These are phyloP conservation scores for Mortierella sp. DNA, from an alignment of 371 early-diverging fungal species.

Conservation along the genomic window DNA sequence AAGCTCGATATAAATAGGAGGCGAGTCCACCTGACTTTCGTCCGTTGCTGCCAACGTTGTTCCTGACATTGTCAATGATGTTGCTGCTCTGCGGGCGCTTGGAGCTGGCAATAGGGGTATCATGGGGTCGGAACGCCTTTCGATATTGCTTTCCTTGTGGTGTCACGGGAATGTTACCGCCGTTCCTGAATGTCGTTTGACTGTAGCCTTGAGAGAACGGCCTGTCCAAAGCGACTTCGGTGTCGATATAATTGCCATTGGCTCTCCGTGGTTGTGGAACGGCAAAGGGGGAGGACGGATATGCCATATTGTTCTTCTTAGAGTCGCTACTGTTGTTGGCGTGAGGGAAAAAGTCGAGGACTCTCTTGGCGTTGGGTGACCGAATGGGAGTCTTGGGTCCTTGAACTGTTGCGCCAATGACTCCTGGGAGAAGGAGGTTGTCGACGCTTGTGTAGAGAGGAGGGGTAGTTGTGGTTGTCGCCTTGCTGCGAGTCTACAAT, in stretches of 20 bases:
- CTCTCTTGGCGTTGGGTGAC: constrained; percentile 16
- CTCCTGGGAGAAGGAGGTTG: constrained; percentile 42
- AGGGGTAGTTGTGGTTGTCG: constrained; percentile 3
- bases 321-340: not conserved
- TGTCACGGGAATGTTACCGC: not conserved
- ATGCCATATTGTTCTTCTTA: not conserved
- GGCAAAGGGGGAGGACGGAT: not conserved
- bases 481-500: constrained; percentile 16
- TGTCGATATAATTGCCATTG: constrained; percentile 29
- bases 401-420: constrained; percentile 47
- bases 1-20: constrained; percentile 20
- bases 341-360: not conserved
- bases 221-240: constrained; percentile 14
- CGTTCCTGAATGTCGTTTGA: not conserved
- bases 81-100: not conserved
- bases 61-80: not conserved
- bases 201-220: not conserved
- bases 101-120: constrained; percentile 31
- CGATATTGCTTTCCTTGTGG: constrained; percentile 31
- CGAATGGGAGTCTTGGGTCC: constrained; percentile 49
- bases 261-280: constrained; percentile 8
- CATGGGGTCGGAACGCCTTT: constrained; percentile 33
- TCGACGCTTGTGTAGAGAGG: constrained; percentile 31
- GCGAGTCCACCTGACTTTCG: constrained; percentile 19
- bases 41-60: constrained; percentile 14